Evolutionary conservation across 176 grass and related monocot species (phyloP).

Genomic region (Phyllostachys edulis): DNA sequence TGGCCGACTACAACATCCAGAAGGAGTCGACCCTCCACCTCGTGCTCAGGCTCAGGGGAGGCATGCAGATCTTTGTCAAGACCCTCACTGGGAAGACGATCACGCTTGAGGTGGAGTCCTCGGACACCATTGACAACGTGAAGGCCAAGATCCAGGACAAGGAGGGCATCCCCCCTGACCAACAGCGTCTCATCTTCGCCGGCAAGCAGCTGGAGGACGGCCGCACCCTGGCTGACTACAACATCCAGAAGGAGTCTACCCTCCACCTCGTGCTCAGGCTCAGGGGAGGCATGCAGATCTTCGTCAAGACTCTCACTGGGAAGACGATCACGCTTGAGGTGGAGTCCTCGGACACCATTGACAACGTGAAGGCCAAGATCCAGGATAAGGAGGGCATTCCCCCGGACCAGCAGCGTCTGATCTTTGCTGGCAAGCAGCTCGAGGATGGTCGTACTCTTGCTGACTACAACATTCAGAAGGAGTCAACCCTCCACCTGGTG

Average conservation of each 20-base stretch:
- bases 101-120: conserved; percentile 52
- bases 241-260: conserved; percentile 70
- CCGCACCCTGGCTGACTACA: conserved; percentile 46
- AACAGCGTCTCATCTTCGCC: conserved; percentile 65
- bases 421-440: conserved; percentile 62
- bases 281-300: conserved; percentile 64
- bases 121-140: conserved; percentile 57
- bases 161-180: conserved; percentile 71
- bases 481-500: conserved; percentile 68
- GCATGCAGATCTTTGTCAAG: conserved; percentile 72
- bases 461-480: conserved; percentile 80
- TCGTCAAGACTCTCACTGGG: conserved; percentile 70
- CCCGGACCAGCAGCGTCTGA: conserved; percentile 69
- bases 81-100: conserved; percentile 70
- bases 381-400: conserved; percentile 92
- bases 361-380: conserved; percentile 79
- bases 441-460: conserved; percentile 69
- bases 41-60: conserved; percentile 51
- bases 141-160: conserved; percentile 78
- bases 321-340: conserved; percentile 91
- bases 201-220: conserved; percentile 71
- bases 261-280: conserved; percentile 36
- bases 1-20: conserved; percentile 66
- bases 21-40: conserved; percentile 78
- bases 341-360: conserved; percentile 54